Percentiles rank a stretch among this genome's conserved stretches.
These are phyloP conservation scores for Monosporascus sp. DNA, from an alignment of 2,329 filamentous ascomycete genomes.

Conservation along the genomic window DNA sequence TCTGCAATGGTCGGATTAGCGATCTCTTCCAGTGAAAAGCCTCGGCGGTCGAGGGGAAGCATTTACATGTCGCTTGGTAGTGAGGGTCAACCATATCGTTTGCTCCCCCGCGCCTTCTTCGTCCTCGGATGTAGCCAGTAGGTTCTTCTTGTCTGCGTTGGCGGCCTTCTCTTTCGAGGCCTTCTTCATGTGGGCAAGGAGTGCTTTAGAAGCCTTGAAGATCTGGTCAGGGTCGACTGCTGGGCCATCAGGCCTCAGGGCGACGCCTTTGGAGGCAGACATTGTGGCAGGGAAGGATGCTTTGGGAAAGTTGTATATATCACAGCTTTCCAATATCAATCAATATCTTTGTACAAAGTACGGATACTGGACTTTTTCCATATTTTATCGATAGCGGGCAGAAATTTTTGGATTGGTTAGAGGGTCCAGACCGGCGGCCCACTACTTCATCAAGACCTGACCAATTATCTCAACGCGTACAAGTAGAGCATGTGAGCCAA, in stretches of 20 bases:
- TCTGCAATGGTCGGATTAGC: not conserved
- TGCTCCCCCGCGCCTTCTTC: constrained; percentile 38
- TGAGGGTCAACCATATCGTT: constrained; percentile 57
- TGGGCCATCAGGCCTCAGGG: constrained; percentile 17
- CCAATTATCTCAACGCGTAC: not conserved
- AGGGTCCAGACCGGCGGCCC: not conserved
- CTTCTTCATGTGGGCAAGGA: constrained; percentile 57
- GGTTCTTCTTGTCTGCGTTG: constrained; percentile 47
- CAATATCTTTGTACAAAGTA: too few relatives aligned
- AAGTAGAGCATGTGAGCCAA: not conserved
- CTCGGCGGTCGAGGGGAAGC: constrained; percentile 58
- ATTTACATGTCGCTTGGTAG: constrained; percentile 59
- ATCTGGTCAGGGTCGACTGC: constrained; percentile 44
- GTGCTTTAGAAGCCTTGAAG: constrained; percentile 57
- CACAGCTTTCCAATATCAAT: too few relatives aligned
- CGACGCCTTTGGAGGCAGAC: constrained; percentile 37
- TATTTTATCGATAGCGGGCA: not conserved
- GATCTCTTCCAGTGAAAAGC: not conserved
- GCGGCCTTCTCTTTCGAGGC: constrained; percentile 41
- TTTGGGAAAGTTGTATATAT: too few relatives aligned
- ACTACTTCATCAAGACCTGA: not conserved
- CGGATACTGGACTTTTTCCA: too few relatives aligned
- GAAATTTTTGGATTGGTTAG: not conserved
- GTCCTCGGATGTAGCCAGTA: constrained; percentile 44
- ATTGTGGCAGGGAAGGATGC: constrained; percentile 20